phyloP scores from a whole-genome alignment of 2,329 filamentous ascomycete species.

The Sarocladium kiliense region DNA sequence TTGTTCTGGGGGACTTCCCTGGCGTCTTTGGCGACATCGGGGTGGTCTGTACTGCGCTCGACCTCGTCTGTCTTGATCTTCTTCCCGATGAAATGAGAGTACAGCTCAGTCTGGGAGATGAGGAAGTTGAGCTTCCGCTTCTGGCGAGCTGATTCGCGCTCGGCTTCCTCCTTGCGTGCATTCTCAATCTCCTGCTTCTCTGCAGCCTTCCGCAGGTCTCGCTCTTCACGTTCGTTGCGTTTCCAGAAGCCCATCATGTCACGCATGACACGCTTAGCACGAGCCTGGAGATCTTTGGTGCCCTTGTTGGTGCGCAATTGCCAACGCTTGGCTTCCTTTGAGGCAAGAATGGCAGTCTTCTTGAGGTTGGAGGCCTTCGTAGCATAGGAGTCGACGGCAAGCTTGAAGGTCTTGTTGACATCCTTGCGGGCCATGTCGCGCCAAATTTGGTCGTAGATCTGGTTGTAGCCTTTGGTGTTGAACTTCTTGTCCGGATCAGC shows the following conservation, averaged over 20 bases:
- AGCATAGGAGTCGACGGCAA: constrained; percentile 78
- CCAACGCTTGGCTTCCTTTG: constrained; percentile 96
- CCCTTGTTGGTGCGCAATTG: constrained; percentile 97
- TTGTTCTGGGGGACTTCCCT: constrained; percentile 34
- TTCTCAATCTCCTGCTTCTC: constrained; percentile 96
- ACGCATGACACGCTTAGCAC: constrained; percentile 96
- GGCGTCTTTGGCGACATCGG: constrained; percentile 56
- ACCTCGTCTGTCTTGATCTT: constrained; percentile 98
- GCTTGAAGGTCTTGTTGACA: constrained; percentile 84
- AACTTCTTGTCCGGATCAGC: constrained; percentile 60
- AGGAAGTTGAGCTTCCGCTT: constrained; percentile 99
- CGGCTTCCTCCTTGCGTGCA: constrained; percentile 92
- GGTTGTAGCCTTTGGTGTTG: constrained; percentile 88
- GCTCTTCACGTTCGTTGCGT: constrained; percentile 94
- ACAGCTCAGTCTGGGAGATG: constrained; percentile 96
- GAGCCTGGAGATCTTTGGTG: constrained; percentile 93
- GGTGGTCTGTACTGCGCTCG: constrained; percentile 81
- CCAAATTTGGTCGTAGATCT: constrained; percentile 97
- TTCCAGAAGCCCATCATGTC: constrained; percentile 99
- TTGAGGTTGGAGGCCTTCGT: constrained; percentile 93
- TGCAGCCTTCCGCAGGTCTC: constrained; percentile 86
- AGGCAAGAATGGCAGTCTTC: constrained; percentile 93
- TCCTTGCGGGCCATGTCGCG: constrained; percentile 91
- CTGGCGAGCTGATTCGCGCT: constrained; percentile 93
- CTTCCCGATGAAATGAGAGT: constrained; percentile 98